phyloP scores from a whole-genome alignment of 163 green algal species.

The Scenedesmus sp. region DNA sequence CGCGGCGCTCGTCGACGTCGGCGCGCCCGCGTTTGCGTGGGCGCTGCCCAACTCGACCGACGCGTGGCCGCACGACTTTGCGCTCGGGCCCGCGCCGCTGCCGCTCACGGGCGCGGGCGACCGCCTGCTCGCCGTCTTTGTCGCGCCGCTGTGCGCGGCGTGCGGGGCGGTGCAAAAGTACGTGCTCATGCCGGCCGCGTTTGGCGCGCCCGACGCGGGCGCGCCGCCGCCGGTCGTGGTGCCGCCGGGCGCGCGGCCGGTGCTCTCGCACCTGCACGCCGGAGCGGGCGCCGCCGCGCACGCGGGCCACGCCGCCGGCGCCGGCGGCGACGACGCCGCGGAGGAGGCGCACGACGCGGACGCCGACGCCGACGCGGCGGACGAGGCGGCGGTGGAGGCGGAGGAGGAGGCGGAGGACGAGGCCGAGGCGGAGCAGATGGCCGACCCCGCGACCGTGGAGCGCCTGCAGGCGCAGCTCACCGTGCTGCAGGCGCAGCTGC shows the following conservation, averaged over 20 bases:
- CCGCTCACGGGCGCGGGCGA: conserved; percentile 64
- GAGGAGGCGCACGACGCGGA: background rate
- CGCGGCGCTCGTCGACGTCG: conserved; percentile 42
- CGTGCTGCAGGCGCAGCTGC: conserved; percentile 2
- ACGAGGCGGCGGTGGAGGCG: conserved; percentile 28
- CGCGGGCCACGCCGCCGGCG: background rate
- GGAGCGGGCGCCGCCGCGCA: background rate
- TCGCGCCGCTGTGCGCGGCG: conserved; percentile 53
- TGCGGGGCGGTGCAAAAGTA: conserved; percentile 45
- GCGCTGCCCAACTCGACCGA: conserved; percentile 58
- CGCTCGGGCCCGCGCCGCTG: conserved; percentile 66
- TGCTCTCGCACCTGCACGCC: conserved; percentile 21
- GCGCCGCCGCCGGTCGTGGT: background rate
- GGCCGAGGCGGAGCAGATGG: background rate
- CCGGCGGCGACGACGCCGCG: background rate
- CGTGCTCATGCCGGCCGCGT: conserved; percentile 42
- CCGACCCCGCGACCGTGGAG: background rate
- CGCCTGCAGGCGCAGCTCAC: background rate
- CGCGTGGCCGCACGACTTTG: conserved; percentile 76
- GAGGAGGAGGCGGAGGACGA: conserved; percentile 24
- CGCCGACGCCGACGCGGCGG: conserved; percentile 16
- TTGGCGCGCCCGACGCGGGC: background rate
- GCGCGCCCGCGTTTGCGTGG: conserved; percentile 37
- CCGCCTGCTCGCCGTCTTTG: conserved; percentile 72
- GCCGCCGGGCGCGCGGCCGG: conserved; percentile 1